phyloP scores from a whole-genome alignment of 371 early-diverging fungal species.

The Nematocida parisii region DNA sequence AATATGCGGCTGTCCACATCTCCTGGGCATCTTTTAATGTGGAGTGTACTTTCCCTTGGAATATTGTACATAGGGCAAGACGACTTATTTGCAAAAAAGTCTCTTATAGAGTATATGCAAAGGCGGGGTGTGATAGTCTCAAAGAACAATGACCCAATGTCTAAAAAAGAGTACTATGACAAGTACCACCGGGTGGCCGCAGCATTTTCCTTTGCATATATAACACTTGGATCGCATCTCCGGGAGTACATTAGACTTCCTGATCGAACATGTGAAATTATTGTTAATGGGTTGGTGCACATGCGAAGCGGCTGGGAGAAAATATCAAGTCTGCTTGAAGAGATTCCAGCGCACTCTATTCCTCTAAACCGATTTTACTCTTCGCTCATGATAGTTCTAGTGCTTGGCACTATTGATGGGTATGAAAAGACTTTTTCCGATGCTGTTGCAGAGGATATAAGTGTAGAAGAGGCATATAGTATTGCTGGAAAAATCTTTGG shows the following conservation, averaged over 20 bases:
- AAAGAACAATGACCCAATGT: not conserved
- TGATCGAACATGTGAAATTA: conserved; percentile 53
- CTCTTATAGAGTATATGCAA: conserved; percentile 49
- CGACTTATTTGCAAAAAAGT: conserved; percentile 46
- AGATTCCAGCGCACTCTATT: conserved; percentile 14
- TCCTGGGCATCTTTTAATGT: conserved; percentile 29
- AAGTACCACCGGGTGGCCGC: conserved; percentile 43
- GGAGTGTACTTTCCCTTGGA: conserved; percentile 53
- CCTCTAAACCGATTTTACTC: conserved; percentile 52
- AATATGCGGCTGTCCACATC: conserved; percentile 18
- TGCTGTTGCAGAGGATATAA: not conserved
- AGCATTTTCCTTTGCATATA: conserved; percentile 42
- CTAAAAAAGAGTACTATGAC: conserved; percentile 44
- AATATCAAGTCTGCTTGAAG: conserved; percentile 24
- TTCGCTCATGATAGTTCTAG: conserved; percentile 25
- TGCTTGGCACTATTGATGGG: not conserved
- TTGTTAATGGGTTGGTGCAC: conserved; percentile 44
- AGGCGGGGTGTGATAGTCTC: conserved; percentile 36
- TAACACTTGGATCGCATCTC: not conserved
- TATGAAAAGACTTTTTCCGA: conserved; percentile 11
- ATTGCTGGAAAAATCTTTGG: conserved; percentile 50
- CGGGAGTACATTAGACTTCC: conserved; percentile 49
- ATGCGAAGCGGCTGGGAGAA: conserved; percentile 41
- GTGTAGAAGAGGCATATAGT: conserved; percentile 28
- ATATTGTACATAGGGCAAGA: conserved; percentile 35